These are phyloP conservation scores for Boletus holoroseus DNA, from an alignment of 1,284 basidiomycete genomes.

Conservation along the genomic window DNA sequence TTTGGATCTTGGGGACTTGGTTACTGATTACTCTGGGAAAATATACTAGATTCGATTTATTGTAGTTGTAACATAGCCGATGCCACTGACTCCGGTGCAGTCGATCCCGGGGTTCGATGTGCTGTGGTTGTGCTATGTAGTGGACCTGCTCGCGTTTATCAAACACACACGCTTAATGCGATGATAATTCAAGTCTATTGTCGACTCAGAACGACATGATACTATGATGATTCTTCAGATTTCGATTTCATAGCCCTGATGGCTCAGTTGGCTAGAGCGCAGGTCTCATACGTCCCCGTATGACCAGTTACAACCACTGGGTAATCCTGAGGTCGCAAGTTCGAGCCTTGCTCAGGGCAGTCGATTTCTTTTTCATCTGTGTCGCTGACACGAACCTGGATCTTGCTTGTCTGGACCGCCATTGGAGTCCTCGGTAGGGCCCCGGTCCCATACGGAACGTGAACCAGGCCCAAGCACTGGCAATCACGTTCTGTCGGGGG, in stretches of 20 bases:
- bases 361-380: not conserved
- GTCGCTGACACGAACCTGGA: too few relatives aligned
- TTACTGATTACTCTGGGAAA: not conserved
- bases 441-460: too few relatives aligned
- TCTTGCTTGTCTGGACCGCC: too few relatives aligned
- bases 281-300: slow-evolving; percentile 30
- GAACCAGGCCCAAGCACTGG: too few relatives aligned
- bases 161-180: too few relatives aligned
- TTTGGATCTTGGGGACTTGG: not conserved
- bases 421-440: too few relatives aligned
- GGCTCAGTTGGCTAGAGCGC: slow-evolving; percentile 36
- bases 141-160: too few relatives aligned
- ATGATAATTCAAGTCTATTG: too few relatives aligned
- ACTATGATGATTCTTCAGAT: too few relatives aligned
- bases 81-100: not conserved
- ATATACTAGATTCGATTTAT: slow-evolving; percentile 8
- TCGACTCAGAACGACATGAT: too few relatives aligned
- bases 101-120: not conserved
- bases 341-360: slow-evolving; percentile 45
- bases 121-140: not conserved
- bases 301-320: slow-evolving; percentile 24
- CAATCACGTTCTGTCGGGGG: too few relatives aligned
- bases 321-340: slow-evolving; percentile 53
- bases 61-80: not conserved
- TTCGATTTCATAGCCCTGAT: slow-evolving; percentile 6